Evolutionary conservation across 176 grass and related monocot species (phyloP).

Genomic region (Paspalum vaginatum): DNA sequence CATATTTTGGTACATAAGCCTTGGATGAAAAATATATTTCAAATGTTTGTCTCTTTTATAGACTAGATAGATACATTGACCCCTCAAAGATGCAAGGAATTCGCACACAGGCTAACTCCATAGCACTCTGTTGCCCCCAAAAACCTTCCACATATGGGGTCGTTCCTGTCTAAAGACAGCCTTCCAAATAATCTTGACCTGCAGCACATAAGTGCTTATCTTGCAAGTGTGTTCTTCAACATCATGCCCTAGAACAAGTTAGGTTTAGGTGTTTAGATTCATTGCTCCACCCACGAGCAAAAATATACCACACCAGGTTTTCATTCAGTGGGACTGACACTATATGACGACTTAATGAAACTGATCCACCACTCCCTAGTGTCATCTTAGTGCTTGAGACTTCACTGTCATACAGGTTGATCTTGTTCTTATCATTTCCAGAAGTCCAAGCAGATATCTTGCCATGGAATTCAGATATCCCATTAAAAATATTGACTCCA

Average conservation of each 20-base stretch:
- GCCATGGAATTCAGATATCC: background rate
- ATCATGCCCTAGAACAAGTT: background rate
- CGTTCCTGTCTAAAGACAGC: background rate
- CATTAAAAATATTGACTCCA: background rate
- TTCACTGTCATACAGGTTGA: background rate
- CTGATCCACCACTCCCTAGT: background rate
- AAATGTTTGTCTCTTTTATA: no score
- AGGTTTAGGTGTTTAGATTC: background rate
- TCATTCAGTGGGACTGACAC: background rate
- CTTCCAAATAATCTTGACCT: constrained; percentile 1
- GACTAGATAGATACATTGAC: no score
- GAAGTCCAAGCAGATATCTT: constrained; percentile 5
- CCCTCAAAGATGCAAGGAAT: no score
- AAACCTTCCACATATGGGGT: background rate
- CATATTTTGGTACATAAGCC: no score
- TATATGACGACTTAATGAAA: background rate
- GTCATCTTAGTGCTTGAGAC: background rate
- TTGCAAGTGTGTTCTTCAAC: background rate
- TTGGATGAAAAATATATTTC: no score
- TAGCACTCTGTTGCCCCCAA: background rate
- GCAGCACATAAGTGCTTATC: background rate
- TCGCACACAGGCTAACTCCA: no score
- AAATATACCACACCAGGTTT: background rate
- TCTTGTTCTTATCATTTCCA: background rate
- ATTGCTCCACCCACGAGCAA: background rate